A percentile compares a stretch with the other conserved stretches of the same genome.
phyloP scores from a whole-genome alignment of 129 eudicot genomes.

The Pittosporum tobira region DNA sequence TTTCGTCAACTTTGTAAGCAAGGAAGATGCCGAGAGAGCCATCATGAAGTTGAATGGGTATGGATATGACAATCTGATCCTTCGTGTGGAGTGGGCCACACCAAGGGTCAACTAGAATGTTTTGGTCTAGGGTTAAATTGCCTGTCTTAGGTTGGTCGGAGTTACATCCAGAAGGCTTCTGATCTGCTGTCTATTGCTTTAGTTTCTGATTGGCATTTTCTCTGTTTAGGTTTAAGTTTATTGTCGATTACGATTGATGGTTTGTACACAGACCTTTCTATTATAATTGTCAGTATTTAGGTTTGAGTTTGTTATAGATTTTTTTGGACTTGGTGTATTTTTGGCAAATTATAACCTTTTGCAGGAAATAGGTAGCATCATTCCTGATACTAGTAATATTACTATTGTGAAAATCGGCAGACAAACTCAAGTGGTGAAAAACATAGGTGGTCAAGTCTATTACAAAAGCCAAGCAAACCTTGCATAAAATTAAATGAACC shows the following conservation, averaged over 20 bases:
- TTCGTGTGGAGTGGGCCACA: slow-evolving; percentile 50
- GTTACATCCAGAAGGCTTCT: slow-evolving; percentile 5
- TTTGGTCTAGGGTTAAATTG: background rate
- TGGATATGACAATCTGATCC: slow-evolving; percentile 51
- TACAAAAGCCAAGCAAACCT: too few relatives aligned
- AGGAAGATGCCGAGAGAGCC: slow-evolving; percentile 49
- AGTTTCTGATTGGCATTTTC: background rate
- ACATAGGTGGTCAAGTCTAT: too few relatives aligned
- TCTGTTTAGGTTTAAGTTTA: background rate
- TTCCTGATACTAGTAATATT: too few relatives aligned
- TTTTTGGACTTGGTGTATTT: too few relatives aligned
- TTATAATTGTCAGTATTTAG: background rate
- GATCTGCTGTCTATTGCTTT: slow-evolving; percentile 4
- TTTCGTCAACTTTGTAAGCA: slow-evolving; percentile 46
- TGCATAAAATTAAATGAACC: too few relatives aligned
- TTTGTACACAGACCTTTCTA: background rate
- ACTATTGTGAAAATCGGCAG: too few relatives aligned
- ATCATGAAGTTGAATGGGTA: slow-evolving; percentile 48
- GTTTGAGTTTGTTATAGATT: too few relatives aligned
- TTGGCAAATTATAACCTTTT: too few relatives aligned
- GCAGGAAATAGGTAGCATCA: too few relatives aligned
- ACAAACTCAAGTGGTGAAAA: too few relatives aligned
- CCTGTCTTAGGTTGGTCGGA: background rate
- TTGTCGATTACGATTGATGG: background rate
- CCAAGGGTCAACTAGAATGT: slow-evolving; percentile 35